Evolutionary conservation across 106 monocot genomes (phyloP).

Genomic region (Dioscorea dumetorum): DNA sequence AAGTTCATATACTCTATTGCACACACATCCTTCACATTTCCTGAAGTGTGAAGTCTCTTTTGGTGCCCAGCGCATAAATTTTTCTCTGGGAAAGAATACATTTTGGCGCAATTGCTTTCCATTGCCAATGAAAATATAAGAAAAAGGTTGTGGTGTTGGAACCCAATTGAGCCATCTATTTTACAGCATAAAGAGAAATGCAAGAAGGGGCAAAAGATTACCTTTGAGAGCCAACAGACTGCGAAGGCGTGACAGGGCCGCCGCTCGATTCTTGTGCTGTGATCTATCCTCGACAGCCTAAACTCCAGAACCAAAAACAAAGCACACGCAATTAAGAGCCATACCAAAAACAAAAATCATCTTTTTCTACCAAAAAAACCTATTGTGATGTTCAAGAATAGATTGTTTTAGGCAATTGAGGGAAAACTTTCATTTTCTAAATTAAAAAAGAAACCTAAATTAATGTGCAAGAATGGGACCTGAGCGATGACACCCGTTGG

Average conservation of each 20-base stretch:
- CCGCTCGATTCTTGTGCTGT: constrained; percentile 83
- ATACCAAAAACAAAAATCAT: not conserved
- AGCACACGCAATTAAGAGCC: not conserved
- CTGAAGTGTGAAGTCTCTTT: no score
- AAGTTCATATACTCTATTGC: no score
- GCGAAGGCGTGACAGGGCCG: constrained; percentile 69
- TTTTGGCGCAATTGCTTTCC: no score
- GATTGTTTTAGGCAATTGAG: not conserved
- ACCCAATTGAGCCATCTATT: not conserved
- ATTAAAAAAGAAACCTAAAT: not conserved
- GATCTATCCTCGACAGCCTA: constrained; percentile 93
- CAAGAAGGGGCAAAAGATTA: not conserved
- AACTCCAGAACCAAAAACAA: constrained; percentile 4
- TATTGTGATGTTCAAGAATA: not conserved
- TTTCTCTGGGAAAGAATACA: no score
- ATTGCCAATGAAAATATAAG: not conserved
- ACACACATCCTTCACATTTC: no score
- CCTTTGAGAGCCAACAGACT: constrained; percentile 81
- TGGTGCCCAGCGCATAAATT: no score
- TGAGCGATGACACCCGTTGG: constrained; percentile 88
- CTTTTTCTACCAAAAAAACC: not conserved
- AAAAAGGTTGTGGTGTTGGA: not conserved
- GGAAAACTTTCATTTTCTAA: not conserved
- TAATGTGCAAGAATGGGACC: constrained; percentile 20
- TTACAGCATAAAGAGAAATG: not conserved